phyloP scores from a whole-genome alignment of 2,329 filamentous ascomycete species.

The Pyrenophora teres region DNA sequence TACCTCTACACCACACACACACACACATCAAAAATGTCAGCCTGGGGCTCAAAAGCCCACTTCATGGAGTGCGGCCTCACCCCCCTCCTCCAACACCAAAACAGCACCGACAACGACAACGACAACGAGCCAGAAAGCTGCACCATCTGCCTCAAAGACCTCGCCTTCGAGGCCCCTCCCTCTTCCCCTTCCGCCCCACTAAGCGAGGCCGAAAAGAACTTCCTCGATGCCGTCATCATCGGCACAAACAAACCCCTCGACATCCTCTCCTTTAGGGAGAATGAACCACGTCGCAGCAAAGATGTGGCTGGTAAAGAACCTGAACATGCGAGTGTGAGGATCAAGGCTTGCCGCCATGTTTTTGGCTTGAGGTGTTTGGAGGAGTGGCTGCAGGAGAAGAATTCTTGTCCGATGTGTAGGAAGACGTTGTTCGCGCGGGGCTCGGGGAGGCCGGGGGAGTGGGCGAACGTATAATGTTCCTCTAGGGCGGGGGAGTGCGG shows the following conservation, averaged over 20 bases:
- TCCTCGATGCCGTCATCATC: background rate
- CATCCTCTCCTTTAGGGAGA: too few species aligned
- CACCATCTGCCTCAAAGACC: slow-evolving; percentile 3
- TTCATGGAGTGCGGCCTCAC: background rate
- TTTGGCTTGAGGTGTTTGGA: slow-evolving; percentile 1
- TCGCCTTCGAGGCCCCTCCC: background rate
- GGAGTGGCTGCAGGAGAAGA: background rate
- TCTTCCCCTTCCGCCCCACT: background rate
- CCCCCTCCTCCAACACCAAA: background rate
- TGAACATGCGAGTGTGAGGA: background rate
- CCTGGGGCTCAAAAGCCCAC: background rate
- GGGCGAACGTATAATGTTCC: too few species aligned
- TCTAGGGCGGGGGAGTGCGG: background rate
- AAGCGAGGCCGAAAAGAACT: background rate
- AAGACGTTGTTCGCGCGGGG: background rate
- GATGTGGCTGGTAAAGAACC: background rate
- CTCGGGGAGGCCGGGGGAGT: background rate
- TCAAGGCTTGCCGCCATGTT: background rate
- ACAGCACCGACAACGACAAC: too few species aligned
- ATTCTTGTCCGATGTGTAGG: background rate
- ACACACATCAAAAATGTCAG: background rate
- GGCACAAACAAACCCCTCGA: background rate
- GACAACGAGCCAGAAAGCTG: background rate
- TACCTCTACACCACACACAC: background rate
- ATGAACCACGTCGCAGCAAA: too few species aligned